Percentiles rank a stretch among this genome's conserved stretches.
Evolutionary conservation across 305 asterid species (phyloP).

Genomic region (Withania somnifera): DNA sequence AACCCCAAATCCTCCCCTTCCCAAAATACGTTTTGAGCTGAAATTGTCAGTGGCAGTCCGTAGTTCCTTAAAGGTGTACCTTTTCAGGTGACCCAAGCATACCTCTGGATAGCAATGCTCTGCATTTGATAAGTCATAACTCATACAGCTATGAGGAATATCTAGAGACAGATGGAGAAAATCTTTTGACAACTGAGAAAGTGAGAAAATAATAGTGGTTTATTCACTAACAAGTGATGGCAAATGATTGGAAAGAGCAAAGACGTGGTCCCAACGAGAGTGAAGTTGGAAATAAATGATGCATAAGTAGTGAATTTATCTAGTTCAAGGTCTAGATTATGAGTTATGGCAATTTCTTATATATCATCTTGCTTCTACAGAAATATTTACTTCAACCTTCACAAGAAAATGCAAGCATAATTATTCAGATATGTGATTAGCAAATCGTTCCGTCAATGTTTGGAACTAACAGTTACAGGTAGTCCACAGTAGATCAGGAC

Average conservation of each 20-base stretch:
- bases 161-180: neutral
- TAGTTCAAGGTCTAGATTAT: neutral
- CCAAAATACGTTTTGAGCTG: slow-evolving; percentile 65
- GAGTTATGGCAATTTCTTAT: neutral
- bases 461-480: neutral
- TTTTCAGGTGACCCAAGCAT: slow-evolving; percentile 69
- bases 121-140: slow-evolving; percentile 19
- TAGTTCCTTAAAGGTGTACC: slow-evolving; percentile 81
- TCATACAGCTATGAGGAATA: neutral
- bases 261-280: neutral
- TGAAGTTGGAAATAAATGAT: neutral
- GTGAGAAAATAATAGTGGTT: neutral
- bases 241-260: neutral
- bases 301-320: neutral
- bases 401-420: neutral
- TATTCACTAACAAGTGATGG: neutral
- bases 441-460: neutral
- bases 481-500: neutral
- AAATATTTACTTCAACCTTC: neutral
- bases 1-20: slow-evolving; percentile 85
- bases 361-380: neutral
- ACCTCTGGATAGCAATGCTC: slow-evolving; percentile 91
- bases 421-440: neutral
- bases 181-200: neutral
- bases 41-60: slow-evolving; percentile 78